Percentiles rank a stretch among this genome's conserved stretches.
phyloP scores from a whole-genome alignment of 2,329 filamentous ascomycete species.

The Alternaria sp. region DNA sequence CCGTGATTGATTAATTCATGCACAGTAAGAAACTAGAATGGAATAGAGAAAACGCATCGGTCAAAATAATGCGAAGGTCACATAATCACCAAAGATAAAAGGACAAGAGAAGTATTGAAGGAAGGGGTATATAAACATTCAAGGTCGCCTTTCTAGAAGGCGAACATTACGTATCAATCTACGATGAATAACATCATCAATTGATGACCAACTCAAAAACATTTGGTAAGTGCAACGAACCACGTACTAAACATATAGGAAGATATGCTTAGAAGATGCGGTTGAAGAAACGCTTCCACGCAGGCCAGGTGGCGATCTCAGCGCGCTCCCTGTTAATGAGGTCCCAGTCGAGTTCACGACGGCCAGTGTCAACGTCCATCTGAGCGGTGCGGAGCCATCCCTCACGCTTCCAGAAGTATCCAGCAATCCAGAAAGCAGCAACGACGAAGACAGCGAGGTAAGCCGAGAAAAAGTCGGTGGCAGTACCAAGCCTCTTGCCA shows the following conservation, averaged over 20 bases:
- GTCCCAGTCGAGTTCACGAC: slow-evolving; percentile 72
- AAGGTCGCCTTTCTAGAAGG: slow-evolving; percentile 2
- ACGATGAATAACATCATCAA: not conserved
- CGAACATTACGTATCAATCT: slow-evolving; percentile 5
- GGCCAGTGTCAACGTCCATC: slow-evolving; percentile 73
- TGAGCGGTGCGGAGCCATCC: slow-evolving; percentile 67
- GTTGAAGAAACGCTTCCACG: slow-evolving; percentile 54
- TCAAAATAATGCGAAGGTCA: not conserved
- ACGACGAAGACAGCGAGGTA: slow-evolving; percentile 60
- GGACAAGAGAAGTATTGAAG: not conserved
- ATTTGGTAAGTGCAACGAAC: not conserved
- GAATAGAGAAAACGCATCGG: not conserved
- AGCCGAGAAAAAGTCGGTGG: slow-evolving; percentile 56
- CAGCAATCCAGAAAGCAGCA: slow-evolving; percentile 54
- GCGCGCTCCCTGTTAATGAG: slow-evolving; percentile 65
- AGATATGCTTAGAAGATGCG: slow-evolving; percentile 40
- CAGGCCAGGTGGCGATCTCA: slow-evolving; percentile 61
- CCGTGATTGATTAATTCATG: no score
- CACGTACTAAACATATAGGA: not conserved
- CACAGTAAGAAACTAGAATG: no score
- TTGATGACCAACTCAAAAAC: not conserved
- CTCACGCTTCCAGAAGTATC: slow-evolving; percentile 71
- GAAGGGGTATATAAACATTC: slow-evolving; percentile 11
- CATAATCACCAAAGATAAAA: not conserved
- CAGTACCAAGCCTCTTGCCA: slow-evolving; percentile 40